Percentiles rank a stretch among this genome's conserved stretches.
Evolutionary conservation across 148 eudicot genomes (phyloP).

Genomic region (Beta vulgaris): DNA sequence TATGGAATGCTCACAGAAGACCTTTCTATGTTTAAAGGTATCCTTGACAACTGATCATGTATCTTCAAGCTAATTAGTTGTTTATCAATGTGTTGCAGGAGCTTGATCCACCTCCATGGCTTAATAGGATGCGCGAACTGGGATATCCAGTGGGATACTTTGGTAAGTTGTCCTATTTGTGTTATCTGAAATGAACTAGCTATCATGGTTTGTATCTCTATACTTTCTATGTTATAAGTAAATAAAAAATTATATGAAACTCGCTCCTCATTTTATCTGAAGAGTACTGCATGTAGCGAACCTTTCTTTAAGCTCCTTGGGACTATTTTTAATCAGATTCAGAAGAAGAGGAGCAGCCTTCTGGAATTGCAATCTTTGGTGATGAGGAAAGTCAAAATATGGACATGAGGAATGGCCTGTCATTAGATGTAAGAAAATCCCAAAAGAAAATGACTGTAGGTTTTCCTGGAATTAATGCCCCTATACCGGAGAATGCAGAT

Average conservation of each 20-base stretch:
- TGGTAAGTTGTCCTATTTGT: conserved; percentile 33
- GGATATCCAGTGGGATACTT: conserved; percentile 60
- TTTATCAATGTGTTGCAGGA: conserved; percentile 35
- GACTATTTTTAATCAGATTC: conserved; percentile 18
- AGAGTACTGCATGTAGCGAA: background rate
- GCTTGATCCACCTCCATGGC: conserved; percentile 67
- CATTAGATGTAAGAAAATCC: conserved; percentile 18
- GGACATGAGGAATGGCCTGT: background rate
- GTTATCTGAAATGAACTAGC: background rate
- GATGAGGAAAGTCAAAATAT: conserved; percentile 28
- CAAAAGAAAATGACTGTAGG: conserved; percentile 31
- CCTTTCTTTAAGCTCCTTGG: background rate
- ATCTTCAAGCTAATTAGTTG: background rate
- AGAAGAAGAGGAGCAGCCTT: conserved; percentile 42
- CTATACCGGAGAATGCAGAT: conserved; percentile 41
- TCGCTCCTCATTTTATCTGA: background rate
- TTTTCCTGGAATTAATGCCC: conserved; percentile 44
- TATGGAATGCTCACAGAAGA: background rate
- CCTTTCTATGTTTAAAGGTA: background rate
- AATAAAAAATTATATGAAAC: background rate
- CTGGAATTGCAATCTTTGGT: conserved; percentile 41
- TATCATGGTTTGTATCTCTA: background rate
- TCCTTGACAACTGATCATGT: background rate
- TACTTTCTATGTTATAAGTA: background rate
- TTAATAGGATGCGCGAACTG: conserved; percentile 56